Percentiles rank a stretch among this genome's conserved stretches.
Conservation (phyloP, 371 early-diverging fungal genomes). For the Syncephalastrum contaminatum region DNA sequence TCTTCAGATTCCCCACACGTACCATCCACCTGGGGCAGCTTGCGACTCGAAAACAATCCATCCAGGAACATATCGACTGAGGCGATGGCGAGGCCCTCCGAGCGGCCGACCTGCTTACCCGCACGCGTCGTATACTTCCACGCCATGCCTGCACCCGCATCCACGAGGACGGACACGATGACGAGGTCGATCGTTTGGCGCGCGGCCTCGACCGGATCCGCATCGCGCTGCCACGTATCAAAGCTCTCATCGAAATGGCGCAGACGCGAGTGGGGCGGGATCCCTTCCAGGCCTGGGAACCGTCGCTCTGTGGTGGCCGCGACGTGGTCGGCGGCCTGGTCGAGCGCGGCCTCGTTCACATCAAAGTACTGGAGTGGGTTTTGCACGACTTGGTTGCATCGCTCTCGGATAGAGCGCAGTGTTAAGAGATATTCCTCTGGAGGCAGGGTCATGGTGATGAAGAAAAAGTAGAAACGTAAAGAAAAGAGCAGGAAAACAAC, state of each 20-base stretch:
- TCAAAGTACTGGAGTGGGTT: constrained; percentile 66
- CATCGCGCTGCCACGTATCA: constrained; percentile 35
- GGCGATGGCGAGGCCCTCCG: constrained; percentile 90
- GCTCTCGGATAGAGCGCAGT: constrained; percentile 77
- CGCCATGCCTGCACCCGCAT: constrained; percentile 88
- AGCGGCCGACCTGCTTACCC: constrained; percentile 55
- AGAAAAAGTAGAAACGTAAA: neutral
- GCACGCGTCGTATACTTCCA: constrained; percentile 69
- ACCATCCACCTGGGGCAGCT: constrained; percentile 76
- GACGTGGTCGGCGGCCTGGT: constrained; percentile 66
- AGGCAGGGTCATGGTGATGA: constrained; percentile 26
- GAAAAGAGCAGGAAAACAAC: neutral
- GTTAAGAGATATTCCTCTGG: constrained; percentile 66
- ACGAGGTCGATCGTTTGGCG: constrained; percentile 82
- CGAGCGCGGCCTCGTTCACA: constrained; percentile 62
- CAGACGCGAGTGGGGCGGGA: constrained; percentile 90
- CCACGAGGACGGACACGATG: constrained; percentile 87
- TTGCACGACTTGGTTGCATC: constrained; percentile 55
- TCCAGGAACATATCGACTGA: constrained; percentile 82
- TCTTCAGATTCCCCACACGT: no score
- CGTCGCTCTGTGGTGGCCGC: constrained; percentile 69
- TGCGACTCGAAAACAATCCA: constrained; percentile 73
- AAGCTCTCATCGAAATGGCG: constrained; percentile 77
- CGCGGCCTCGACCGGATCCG: constrained; percentile 55
- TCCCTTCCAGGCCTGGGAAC: constrained; percentile 55